Conservation (phyloP, 2,329 filamentous ascomycete genomes). For the Aaosphaeria pasadenensis region DNA sequence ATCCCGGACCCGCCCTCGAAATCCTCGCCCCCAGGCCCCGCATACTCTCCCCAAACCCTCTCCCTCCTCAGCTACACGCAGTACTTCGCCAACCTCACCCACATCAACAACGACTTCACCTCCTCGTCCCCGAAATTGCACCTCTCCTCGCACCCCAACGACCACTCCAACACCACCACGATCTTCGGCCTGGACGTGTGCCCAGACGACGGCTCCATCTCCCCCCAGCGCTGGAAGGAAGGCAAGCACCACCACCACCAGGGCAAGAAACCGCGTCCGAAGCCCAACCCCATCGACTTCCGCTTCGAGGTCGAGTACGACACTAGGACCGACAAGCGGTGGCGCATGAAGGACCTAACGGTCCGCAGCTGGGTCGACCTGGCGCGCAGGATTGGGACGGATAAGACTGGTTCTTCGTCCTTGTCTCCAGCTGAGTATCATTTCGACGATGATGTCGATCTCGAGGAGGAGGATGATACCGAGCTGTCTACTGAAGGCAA, state of each 20-base stretch:
- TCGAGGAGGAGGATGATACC: slow-evolving; percentile 6
- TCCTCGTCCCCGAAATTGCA: background rate
- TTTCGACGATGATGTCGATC: slow-evolving; percentile 15
- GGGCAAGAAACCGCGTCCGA: slow-evolving; percentile 42
- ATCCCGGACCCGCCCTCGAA: slow-evolving; percentile 70
- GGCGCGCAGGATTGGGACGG: slow-evolving; percentile 71
- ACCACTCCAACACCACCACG: slow-evolving; percentile 6
- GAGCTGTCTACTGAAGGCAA: slow-evolving; percentile 43
- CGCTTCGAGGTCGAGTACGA: slow-evolving; percentile 81
- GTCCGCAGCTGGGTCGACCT: slow-evolving; percentile 77
- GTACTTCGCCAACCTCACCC: slow-evolving; percentile 91
- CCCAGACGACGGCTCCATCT: background rate
- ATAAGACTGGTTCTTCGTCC: slow-evolving; percentile 22
- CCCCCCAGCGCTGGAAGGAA: slow-evolving; percentile 54
- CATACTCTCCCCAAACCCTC: slow-evolving; percentile 81
- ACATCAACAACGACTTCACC: slow-evolving; percentile 71
- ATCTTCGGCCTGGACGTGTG: slow-evolving; percentile 26
- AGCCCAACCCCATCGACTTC: slow-evolving; percentile 63
- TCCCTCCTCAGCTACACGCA: slow-evolving; percentile 80
- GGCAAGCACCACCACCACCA: slow-evolving; percentile 63
- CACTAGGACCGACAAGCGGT: slow-evolving; percentile 73
- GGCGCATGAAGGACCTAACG: slow-evolving; percentile 77
- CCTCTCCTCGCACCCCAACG: background rate
- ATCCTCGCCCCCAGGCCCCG: slow-evolving; percentile 74
- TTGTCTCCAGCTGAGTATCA: slow-evolving; percentile 9